Evolutionary conservation across 768 basidiomycete genomes (phyloP), one percentile per base, ranked within the genome.

Genomic region (Trametopsis cervina): DNA sequence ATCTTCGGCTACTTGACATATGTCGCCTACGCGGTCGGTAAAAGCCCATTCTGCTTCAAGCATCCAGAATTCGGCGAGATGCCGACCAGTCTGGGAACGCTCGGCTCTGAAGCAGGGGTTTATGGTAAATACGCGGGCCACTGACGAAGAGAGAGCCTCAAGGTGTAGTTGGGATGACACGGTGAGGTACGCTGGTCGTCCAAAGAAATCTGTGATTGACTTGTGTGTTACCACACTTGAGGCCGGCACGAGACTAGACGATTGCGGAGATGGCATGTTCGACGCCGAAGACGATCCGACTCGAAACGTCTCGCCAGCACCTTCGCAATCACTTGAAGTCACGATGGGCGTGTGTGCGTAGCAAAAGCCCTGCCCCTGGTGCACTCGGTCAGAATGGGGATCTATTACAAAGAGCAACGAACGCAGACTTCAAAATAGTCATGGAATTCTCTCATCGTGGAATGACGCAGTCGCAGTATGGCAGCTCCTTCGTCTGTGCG

Each of bases 51-150:
- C 96, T 0, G 89, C 94, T 67, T 99, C 96, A 46, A 97, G 79
- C 96, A 99, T 99, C 88, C 91, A 97, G 65, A 99, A 99, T 64
- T 99, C 96, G 43, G 90, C 82, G 11, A 99, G 77, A 62, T 99
- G 96, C n/a, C 95, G 75, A 25, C 80, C 78, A 1, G 95, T 97
- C 55, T 84, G 76, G 2, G 85, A 88, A 4, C 80, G 80, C 61
- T 99, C 96, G 18, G 96, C 95, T 13, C 96, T 85, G 67, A 99
- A 99, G 54, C 87, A 86, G 0, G 96, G 94, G 0, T 89, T 84
- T 20, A 99, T 77, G 1, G 94, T 94, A 69, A 93, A 99, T 1
- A 89, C 87, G 17, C 94, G 80, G 0, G 85, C 77, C 15, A 94
- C 66, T 0, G 89, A 77, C 5, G 80, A 74, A 7, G 89, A 78